These are phyloP conservation scores for Pulveroboletus sp. DNA, from an alignment of 768 basidiomycete species.

Conservation along the genomic window DNA sequence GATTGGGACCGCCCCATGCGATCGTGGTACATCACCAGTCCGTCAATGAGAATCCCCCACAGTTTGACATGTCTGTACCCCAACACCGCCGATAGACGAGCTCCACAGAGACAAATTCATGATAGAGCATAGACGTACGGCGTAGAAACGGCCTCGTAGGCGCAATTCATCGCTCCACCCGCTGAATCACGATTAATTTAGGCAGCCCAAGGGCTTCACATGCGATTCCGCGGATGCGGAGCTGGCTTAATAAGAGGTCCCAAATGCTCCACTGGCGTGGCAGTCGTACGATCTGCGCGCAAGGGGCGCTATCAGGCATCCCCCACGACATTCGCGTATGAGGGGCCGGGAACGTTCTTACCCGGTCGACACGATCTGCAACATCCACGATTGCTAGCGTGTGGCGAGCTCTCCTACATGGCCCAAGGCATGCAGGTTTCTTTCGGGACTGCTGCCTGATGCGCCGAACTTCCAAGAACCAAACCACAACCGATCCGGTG, in stretches of 20 bases:
- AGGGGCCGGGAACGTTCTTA: not conserved
- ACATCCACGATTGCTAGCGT: not conserved
- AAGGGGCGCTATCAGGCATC: not conserved
- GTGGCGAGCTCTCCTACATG: not conserved
- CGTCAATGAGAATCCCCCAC: not conserved
- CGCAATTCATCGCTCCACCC: not conserved
- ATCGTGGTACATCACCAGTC: not conserved
- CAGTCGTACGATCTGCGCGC: not conserved
- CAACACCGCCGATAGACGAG: not conserved
- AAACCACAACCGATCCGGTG: not conserved
- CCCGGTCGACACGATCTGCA: not conserved
- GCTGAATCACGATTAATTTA: not conserved
- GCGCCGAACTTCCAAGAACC: not conserved
- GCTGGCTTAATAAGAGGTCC: constrained; percentile 3
- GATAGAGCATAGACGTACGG: not conserved
- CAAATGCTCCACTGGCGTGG: not conserved
- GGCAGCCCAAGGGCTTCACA: constrained; percentile 1
- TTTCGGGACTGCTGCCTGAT: not conserved
- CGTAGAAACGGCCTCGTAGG: not conserved
- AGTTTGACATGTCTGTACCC: not conserved
- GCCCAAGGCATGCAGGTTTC: not conserved
- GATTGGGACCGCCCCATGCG: not conserved
- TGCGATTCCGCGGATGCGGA: not conserved
- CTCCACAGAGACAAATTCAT: constrained; percentile 2
- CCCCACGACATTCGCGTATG: not conserved